A percentile compares a stretch with the other conserved stretches of the same genome.
These are phyloP conservation scores for Lactarius akahatsu DNA, from an alignment of 768 basidiomycete species.

Conservation along the genomic window DNA sequence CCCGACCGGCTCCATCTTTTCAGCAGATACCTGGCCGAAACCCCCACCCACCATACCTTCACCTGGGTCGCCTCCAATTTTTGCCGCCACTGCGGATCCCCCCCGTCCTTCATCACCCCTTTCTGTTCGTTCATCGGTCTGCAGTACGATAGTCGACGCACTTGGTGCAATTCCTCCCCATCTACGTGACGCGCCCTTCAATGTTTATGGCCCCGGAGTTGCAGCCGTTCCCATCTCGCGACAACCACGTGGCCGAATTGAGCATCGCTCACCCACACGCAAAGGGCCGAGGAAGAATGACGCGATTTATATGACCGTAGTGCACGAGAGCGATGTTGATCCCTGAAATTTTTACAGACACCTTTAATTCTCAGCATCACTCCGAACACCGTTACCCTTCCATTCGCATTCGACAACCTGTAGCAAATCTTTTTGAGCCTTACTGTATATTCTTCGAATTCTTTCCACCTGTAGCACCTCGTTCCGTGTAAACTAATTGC, in stretches of 20 bases:
- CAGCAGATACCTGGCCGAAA: conserved; percentile 19
- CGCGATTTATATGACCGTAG: conserved; percentile 27
- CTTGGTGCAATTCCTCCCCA: conserved; percentile 21
- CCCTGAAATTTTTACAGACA: conserved; percentile 1
- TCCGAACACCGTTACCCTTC: no score
- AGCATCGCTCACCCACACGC: conserved; percentile 11
- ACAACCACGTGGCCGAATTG: neutral
- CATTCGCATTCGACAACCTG: conserved; percentile 20
- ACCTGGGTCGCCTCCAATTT: neutral
- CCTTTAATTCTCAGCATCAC: neutral
- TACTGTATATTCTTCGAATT: conserved; percentile 13
- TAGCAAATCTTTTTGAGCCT: conserved; percentile 20
- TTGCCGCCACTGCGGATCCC: neutral
- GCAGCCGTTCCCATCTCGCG: conserved; percentile 5
- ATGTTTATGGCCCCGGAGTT: neutral
- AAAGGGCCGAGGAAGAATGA: conserved; percentile 19
- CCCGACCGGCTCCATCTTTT: conserved; percentile 13
- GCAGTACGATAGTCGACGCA: conserved; percentile 24
- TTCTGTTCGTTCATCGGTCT: conserved; percentile 17
- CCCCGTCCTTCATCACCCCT: conserved; percentile 16
- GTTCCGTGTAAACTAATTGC: conserved; percentile 15
- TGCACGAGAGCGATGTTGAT: conserved; percentile 22
- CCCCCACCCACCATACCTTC: conserved; percentile 10
- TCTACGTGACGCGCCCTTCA: conserved; percentile 23
- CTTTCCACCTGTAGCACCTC: conserved; percentile 21